Evolutionary conservation across 805 yeast species (phyloP).

Genomic region (Nakazawaea molendinolei): DNA sequence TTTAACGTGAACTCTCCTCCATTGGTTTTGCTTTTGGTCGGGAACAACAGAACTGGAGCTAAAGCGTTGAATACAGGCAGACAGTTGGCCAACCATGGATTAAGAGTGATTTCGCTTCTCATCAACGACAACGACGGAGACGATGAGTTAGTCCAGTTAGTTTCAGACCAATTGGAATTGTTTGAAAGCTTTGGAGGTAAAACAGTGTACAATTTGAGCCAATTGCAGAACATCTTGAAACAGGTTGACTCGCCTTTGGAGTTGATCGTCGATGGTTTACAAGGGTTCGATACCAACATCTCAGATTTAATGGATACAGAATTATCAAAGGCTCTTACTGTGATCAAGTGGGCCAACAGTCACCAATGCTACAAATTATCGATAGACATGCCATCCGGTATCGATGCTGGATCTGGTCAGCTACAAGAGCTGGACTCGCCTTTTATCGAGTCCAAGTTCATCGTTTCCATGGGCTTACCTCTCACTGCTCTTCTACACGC

Average conservation of each 20-base stretch:
- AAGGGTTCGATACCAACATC: constrained; percentile 70
- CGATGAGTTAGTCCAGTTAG: constrained; percentile 24
- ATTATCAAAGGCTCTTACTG: constrained; percentile 28
- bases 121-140: constrained; percentile 29
- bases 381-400: constrained; percentile 75
- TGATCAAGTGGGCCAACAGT: constrained; percentile 65
- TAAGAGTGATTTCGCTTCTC: constrained; percentile 53
- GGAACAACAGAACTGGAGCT: constrained; percentile 71
- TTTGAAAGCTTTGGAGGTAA: constrained; percentile 69
- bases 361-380: constrained; percentile 47
- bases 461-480: constrained; percentile 71
- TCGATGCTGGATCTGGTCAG: constrained; percentile 76
- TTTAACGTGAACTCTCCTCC: constrained; percentile 75
- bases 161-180: constrained; percentile 44
- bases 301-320: constrained; percentile 48
- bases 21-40: constrained; percentile 59
- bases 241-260: constrained; percentile 70
- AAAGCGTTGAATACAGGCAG: constrained; percentile 76
- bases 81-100: constrained; percentile 67
- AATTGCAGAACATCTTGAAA: constrained; percentile 29
- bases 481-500: constrained; percentile 55
- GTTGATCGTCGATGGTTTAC: constrained; percentile 74
- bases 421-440: constrained; percentile 22
- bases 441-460: constrained; percentile 41
- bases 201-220: constrained; percentile 31